Evolutionary conservation across 495 filamentous ascomycete species (phyloP), one percentile per base, ranked within the genome.

Genomic region (Hypoxylon lienhwacheense): DNA sequence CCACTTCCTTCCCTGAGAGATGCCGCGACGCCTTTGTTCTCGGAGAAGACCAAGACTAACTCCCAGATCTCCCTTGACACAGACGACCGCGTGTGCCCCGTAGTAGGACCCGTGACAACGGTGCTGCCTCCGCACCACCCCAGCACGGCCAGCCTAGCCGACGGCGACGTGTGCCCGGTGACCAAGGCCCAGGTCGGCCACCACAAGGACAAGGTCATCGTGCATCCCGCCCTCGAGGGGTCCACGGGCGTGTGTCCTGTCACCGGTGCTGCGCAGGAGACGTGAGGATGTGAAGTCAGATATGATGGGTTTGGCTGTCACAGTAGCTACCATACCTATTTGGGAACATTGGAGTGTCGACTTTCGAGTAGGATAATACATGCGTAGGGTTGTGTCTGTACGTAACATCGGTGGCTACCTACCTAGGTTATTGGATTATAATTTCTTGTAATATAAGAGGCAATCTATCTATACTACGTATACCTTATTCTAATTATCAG

Each of bases 131-230:
- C 72, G 7, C 61, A 75, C 25, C 75, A 80, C 45, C 77, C 75
- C 5, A 65, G 53, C 15, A 73, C 72, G 5, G 65, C 68, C 1
- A 71, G 64, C 42, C 69, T 66, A 44, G 56, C 49, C 5, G 73
- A 75, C 52, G 73, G 75, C 7, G 70, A 58, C 17, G 71, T 72
- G 39, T 80, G 79, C 54, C 77, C 77, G 4, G 67, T 81, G 32
- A 78, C 76, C 19, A 76, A 76, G 64, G 74, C 74, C 28, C 66
- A 63, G 47, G 69, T 77, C 1, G 73, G 70, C 8, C 73, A 77
- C 37, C 73, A 77, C 47, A 72, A 74, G 61, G 73, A 72, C 24
- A 73, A 66, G 50, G 58, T 77, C n/a, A 31, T 62, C 21, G 68
- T 51, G 4, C 74, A 76, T 40, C 74, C 74, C 6, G 65, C 58